phyloP scores from a whole-genome alignment of 257 asterid species.

The Gentiana dahurica region DNA sequence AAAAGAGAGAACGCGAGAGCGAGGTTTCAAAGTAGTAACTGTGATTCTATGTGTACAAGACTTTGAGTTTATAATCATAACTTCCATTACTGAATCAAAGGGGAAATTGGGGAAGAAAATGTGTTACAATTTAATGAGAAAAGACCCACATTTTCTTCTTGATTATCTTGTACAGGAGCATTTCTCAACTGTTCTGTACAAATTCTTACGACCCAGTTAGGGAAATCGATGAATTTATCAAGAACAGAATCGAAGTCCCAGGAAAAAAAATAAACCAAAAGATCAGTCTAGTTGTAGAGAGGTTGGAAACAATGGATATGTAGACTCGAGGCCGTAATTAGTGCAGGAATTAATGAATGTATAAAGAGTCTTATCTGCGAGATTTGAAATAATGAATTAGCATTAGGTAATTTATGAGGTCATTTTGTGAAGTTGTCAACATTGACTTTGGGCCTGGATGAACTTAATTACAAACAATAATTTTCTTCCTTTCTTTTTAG shows the following conservation, averaged over 20 bases:
- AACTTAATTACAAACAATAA: no score
- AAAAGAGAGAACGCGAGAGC: conserved; percentile 52
- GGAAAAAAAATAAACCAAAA: not conserved
- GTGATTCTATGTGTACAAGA: conserved; percentile 26
- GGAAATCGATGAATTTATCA: conserved; percentile 20
- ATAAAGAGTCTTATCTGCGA: no score
- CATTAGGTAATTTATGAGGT: no score
- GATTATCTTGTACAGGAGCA: conserved; percentile 45
- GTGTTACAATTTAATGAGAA: conserved; percentile 17
- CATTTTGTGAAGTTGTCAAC: no score
- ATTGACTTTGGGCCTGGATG: no score
- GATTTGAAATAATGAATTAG: no score
- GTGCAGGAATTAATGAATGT: no score
- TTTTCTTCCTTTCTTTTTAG: no score
- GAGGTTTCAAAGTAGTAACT: conserved; percentile 27
- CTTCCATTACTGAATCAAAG: conserved; percentile 21
- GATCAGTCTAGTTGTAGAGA: no score
- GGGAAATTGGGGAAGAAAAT: conserved; percentile 16
- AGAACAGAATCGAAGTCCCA: conserved; percentile 11
- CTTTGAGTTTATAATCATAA: conserved; percentile 22
- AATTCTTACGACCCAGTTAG: conserved; percentile 18
- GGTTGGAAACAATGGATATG: no score
- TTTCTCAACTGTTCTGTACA: conserved; percentile 25
- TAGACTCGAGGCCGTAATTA: no score
- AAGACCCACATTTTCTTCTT: conserved; percentile 40